Evolutionary conservation across 2,329 filamentous ascomycete species (phyloP), one percentile per base, ranked within the genome.

Genomic region (Beauveria pseudobassiana): DNA sequence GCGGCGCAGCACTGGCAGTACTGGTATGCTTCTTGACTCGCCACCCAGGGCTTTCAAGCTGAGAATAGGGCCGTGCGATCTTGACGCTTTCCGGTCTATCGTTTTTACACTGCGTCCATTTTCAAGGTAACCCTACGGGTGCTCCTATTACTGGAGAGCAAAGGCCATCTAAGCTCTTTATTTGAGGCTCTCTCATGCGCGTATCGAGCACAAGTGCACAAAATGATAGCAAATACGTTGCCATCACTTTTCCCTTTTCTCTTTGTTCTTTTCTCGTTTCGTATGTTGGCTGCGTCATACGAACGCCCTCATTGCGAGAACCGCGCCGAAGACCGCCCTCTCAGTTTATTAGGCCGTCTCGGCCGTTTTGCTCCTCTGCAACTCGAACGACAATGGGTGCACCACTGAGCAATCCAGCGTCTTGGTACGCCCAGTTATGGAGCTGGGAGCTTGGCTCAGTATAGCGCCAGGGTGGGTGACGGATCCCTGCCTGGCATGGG

Each of bases 21-120:
- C 46, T 59, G 24, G 20, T 38, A 38, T 38, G 34, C 12, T 8
- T 34, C 57, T 46, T 53, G 57, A 60, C 49, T 60, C 49, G 57
- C 26, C 10, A n/a, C 49, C 57, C 14, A 24, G 38, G 18, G n/a
- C 42, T 20, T 8, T 42, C 40, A 54, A 51, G 58, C 57, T 60
- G 57, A 59, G 20, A 59, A 48, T 14, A 60, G 46, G 58, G 24
- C 58, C 48, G 58, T 60, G 58, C 58, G 20, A 60, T 60, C 50
- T 34, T 38, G 50, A 12, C 28, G 22, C 42, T n/a, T 56, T 56
- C 24, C 10, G 5, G 46, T 16, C 22, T 18, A 30, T 50, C 28
- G 14, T 18, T 38, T 20, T 18, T 14, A 30, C 22, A n/a, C 48
- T 40, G 49, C 45, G 56, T 22, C 57, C 46, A 40, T 43, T 60